Evolutionary conservation across 1,284 basidiomycete species (phyloP).

Genomic region (Cerrena zonata): DNA sequence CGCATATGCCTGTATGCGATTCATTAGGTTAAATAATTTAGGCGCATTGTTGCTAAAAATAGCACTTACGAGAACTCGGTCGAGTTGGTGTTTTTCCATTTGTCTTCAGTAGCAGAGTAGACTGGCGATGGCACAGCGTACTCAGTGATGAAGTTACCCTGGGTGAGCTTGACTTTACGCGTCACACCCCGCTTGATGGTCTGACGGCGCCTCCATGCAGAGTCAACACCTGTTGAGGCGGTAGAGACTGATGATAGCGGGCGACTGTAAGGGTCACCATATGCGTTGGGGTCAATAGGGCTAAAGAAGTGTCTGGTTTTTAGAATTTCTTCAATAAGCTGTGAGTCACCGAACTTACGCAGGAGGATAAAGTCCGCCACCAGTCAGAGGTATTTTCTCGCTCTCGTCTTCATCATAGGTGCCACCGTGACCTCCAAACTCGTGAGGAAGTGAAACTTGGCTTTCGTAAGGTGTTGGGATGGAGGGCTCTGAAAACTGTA

Average conservation of each 20-base stretch:
- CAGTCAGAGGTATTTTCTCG: conserved; percentile 69
- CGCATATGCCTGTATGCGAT: conserved; percentile 74
- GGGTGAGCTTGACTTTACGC: conserved; percentile 88
- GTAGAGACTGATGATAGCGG: conserved; percentile 62
- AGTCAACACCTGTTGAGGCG: conserved; percentile 61
- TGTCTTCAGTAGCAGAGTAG: conserved; percentile 77
- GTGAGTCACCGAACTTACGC: conserved; percentile 38
- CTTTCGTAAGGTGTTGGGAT: conserved; percentile 41
- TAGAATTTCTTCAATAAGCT: not conserved
- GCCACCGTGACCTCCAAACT: conserved; percentile 39
- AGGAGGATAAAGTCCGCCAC: conserved; percentile 65
- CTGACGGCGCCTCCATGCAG: conserved; percentile 80
- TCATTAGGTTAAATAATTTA: not conserved
- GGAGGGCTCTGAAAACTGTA: conserved; percentile 59
- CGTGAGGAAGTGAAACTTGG: conserved; percentile 47
- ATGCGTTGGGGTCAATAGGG: conserved; percentile 53
- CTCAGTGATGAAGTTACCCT: conserved; percentile 87
- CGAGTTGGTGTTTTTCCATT: conserved; percentile 65
- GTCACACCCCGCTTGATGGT: conserved; percentile 89
- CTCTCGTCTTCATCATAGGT: conserved; percentile 54
- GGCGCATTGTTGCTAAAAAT: not conserved
- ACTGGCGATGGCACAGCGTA: conserved; percentile 88
- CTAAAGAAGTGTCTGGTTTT: conserved; percentile 28
- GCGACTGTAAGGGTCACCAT: conserved; percentile 63
- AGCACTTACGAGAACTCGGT: conserved; percentile 78